Percentiles rank a stretch among this genome's conserved stretches.
Conservation (phyloP, 371 early-diverging fungal genomes). For the Capillidium rhysosporum region DNA sequence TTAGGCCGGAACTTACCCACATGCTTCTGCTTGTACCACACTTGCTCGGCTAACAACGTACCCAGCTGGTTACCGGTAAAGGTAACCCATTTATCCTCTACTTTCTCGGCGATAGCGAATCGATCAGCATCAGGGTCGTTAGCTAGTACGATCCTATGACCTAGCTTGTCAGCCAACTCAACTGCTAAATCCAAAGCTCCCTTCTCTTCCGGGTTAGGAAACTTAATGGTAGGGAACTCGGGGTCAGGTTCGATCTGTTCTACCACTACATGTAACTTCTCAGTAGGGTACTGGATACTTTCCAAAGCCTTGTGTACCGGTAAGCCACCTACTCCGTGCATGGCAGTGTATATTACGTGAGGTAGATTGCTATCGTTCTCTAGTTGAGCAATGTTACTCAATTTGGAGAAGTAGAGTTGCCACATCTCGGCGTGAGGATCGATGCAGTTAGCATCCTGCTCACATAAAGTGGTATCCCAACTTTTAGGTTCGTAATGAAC, state of each 20-base stretch:
- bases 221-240: constrained; percentile 81
- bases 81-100: constrained; percentile 49
- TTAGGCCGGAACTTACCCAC: constrained; percentile 20
- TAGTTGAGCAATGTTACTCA: constrained; percentile 20
- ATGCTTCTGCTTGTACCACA: constrained; percentile 33
- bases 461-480: constrained; percentile 50
- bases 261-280: not conserved
- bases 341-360: constrained; percentile 78
- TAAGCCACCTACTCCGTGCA: constrained; percentile 86
- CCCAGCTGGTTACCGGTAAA: constrained; percentile 90
- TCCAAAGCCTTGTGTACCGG: constrained; percentile 52
- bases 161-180: constrained; percentile 34
- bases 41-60: constrained; percentile 51
- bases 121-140: constrained; percentile 97
- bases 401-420: constrained; percentile 46
- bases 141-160: constrained; percentile 59
- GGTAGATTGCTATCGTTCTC: constrained; percentile 12
- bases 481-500: constrained; percentile 52
- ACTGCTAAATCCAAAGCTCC: constrained; percentile 73
- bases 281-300: constrained; percentile 35
- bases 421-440: constrained; percentile 35
- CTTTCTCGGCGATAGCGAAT: constrained; percentile 68
- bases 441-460: constrained; percentile 18
- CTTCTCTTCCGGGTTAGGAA: constrained; percentile 87
- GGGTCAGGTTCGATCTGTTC: constrained; percentile 46